phyloP scores from a whole-genome alignment of 768 basidiomycete genomes.

The Chalciporus sphaerocephalus region DNA sequence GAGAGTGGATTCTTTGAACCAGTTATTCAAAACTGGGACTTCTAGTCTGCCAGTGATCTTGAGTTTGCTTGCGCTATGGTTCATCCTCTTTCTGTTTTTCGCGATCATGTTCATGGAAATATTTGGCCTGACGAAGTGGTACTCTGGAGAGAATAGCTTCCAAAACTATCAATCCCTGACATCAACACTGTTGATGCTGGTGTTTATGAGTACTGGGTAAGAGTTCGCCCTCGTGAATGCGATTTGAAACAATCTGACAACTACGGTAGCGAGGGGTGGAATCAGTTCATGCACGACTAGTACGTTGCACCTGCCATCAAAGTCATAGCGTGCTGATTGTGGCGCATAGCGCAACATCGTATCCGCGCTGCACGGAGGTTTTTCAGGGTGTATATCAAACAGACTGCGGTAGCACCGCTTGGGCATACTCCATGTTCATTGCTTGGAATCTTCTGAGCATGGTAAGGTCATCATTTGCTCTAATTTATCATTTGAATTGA shows the following conservation, averaged over 20 bases:
- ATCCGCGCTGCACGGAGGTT: slow-evolving; percentile 76
- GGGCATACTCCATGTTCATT: slow-evolving; percentile 87
- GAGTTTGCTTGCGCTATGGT: slow-evolving; percentile 82
- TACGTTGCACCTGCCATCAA: slow-evolving; percentile 27
- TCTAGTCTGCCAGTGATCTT: slow-evolving; percentile 83
- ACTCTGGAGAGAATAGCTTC: slow-evolving; percentile 57
- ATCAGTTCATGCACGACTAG: slow-evolving; percentile 97
- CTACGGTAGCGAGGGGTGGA: slow-evolving; percentile 81
- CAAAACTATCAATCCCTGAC: slow-evolving; percentile 80
- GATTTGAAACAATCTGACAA: slow-evolving; percentile 2
- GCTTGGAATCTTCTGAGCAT: slow-evolving; percentile 95
- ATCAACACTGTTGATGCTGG: slow-evolving; percentile 80
- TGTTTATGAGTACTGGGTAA: slow-evolving; percentile 91
- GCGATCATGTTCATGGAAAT: slow-evolving; percentile 85
- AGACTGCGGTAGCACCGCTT: slow-evolving; percentile 82
- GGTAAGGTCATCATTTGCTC: slow-evolving; percentile 42
- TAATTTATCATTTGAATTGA: neutral
- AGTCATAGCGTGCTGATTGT: neutral
- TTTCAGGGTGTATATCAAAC: slow-evolving; percentile 47
- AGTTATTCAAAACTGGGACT: slow-evolving; percentile 92
- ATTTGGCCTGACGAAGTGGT: slow-evolving; percentile 88
- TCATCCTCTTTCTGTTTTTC: slow-evolving; percentile 87
- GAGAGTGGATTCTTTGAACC: slow-evolving; percentile 80
- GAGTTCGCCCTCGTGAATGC: slow-evolving; percentile 20
- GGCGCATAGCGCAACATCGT: slow-evolving; percentile 56